phyloP scores from a whole-genome alignment of 139 green algal genomes.

The Chlorella sp. region DNA sequence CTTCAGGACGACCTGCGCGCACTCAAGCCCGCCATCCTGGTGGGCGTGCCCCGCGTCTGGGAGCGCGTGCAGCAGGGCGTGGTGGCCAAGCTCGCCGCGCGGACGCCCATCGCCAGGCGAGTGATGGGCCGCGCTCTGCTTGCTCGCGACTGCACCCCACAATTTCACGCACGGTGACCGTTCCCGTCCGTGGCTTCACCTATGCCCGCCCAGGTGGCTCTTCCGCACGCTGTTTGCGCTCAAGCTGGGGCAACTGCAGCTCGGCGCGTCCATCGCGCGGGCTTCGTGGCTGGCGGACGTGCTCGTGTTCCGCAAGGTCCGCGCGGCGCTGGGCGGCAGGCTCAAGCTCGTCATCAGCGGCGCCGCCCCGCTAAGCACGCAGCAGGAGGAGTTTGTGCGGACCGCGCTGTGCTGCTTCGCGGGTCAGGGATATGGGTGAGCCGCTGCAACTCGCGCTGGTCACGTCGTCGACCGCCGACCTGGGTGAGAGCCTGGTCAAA shows the following conservation, averaged over 20 bases:
- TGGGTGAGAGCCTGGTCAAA: too few species aligned
- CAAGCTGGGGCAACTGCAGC: slow-evolving; percentile 55
- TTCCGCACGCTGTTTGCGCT: slow-evolving; percentile 31
- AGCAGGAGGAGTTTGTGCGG: slow-evolving; percentile 11
- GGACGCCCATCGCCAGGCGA: slow-evolving; percentile 6
- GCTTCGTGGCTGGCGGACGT: slow-evolving; percentile 50
- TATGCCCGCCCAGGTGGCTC: background rate
- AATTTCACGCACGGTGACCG: too few species aligned
- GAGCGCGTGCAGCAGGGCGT: slow-evolving; percentile 44
- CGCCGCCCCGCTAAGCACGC: slow-evolving; percentile 8
- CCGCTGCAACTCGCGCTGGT: background rate
- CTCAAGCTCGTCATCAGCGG: slow-evolving; percentile 44
- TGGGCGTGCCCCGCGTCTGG: slow-evolving; percentile 86
- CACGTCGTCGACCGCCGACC: too few species aligned
- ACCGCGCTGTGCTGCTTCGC: slow-evolving; percentile 4
- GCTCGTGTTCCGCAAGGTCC: slow-evolving; percentile 59
- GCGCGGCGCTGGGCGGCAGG: slow-evolving; percentile 59
- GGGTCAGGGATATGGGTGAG: slow-evolving; percentile 9
- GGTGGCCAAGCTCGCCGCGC: slow-evolving; percentile 1
- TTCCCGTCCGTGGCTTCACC: too few species aligned
- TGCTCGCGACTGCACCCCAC: background rate
- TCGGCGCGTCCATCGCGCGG: slow-evolving; percentile 46
- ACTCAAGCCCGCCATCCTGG: slow-evolving; percentile 70
- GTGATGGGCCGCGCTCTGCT: background rate
- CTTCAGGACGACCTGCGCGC: slow-evolving; percentile 67